These are phyloP conservation scores for Sungouiozyma intestinalis DNA, from an alignment of 805 yeast species.

Conservation along the genomic window DNA sequence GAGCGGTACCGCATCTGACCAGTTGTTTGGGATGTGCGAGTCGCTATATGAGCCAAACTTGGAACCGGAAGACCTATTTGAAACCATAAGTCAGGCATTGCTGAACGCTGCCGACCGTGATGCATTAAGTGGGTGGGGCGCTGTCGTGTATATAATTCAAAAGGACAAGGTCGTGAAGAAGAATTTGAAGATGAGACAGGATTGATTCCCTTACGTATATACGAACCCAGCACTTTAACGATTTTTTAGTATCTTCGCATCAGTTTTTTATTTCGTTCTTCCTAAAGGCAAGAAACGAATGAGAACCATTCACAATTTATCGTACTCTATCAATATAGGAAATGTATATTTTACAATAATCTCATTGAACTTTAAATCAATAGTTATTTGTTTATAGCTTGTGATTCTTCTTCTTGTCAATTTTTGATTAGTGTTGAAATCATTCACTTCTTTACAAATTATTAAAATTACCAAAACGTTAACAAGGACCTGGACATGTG, in stretches of 20 bases:
- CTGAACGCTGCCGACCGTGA: conserved; percentile 95
- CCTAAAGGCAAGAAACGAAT: no score
- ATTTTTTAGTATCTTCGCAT: no score
- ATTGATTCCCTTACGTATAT: no score
- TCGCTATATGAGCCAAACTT: conserved; percentile 86
- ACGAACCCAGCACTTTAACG: no score
- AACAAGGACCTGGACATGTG: neutral
- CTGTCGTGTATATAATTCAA: conserved; percentile 82
- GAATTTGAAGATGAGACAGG: conserved; percentile 89
- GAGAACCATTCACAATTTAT: no score
- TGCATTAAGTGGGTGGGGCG: conserved; percentile 98
- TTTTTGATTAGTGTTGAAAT: neutral
- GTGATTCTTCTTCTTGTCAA: no score
- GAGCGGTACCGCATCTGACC: conserved; percentile 94
- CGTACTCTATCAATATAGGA: no score
- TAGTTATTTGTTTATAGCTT: no score
- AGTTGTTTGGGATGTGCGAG: conserved; percentile 97
- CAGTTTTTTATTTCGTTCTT: no score
- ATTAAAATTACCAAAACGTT: neutral
- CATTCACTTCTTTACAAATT: neutral
- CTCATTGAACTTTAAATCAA: no score
- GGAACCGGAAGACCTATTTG: conserved; percentile 91
- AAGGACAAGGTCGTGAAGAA: conserved; percentile 86
- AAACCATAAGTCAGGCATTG: conserved; percentile 87
- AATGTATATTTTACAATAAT: no score